Percentiles rank a stretch among this genome's conserved stretches.
phyloP scores from a whole-genome alignment of 345 rosid genomes.

The Hibiscus trionum region DNA sequence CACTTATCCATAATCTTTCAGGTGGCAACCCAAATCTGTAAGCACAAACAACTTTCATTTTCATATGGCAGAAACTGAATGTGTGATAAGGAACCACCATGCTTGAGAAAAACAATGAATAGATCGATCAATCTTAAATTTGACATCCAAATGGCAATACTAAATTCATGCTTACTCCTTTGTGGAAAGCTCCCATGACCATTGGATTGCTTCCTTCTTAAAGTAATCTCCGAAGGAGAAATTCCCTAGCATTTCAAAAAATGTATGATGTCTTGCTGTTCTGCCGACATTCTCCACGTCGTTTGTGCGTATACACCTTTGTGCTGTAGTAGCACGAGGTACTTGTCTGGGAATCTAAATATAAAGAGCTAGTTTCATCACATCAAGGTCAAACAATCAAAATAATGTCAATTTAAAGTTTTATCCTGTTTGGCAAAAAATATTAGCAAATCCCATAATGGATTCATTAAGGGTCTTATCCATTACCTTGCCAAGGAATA shows the following conservation, averaged over 20 bases:
- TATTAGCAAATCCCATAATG: neutral
- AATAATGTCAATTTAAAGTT: neutral
- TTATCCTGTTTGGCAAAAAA: neutral
- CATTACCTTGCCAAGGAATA: constrained; percentile 86
- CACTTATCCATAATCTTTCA: constrained; percentile 75
- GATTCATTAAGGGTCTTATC: neutral
- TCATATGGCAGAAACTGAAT: neutral
- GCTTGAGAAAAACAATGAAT: neutral
- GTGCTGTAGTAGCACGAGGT: constrained; percentile 81
- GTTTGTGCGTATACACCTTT: constrained; percentile 86
- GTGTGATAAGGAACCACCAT: neutral
- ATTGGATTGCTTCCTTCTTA: constrained; percentile 78
- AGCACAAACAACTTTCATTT: constrained; percentile 5
- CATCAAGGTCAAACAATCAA: neutral
- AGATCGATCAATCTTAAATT: neutral
- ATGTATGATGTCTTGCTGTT: constrained; percentile 84
- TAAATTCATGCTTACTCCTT: constrained; percentile 42
- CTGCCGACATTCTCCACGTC: constrained; percentile 92
- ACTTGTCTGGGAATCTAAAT: constrained; percentile 71
- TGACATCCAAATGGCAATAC: constrained; percentile 6
- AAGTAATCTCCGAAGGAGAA: constrained; percentile 97
- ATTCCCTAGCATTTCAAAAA: constrained; percentile 98
- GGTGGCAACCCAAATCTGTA: constrained; percentile 56
- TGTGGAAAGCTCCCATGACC: constrained; percentile 99
- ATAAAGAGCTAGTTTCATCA: constrained; percentile 6